Conservation (phyloP, 2,329 filamentous ascomycete genomes). For the Clarireedia hainanense region DNA sequence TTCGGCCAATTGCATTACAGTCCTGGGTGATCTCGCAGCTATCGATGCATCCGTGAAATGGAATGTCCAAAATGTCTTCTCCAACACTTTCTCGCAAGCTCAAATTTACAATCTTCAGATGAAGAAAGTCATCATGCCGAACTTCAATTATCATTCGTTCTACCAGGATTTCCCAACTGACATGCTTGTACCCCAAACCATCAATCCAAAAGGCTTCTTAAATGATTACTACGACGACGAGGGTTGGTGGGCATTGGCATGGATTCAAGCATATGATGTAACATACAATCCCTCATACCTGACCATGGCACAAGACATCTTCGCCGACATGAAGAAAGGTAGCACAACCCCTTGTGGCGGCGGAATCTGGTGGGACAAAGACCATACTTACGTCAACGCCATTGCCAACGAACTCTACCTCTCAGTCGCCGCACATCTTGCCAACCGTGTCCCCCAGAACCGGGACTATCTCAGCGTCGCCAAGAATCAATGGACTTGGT, state of each 20-base stretch:
- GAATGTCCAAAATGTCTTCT: slow-evolving; percentile 34
- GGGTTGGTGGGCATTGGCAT: slow-evolving; percentile 56
- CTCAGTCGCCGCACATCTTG: slow-evolving; percentile 44
- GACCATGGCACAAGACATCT: slow-evolving; percentile 43
- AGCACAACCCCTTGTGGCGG: slow-evolving; percentile 42
- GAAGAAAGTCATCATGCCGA: slow-evolving; percentile 18
- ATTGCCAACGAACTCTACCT: slow-evolving; percentile 53
- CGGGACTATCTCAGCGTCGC: slow-evolving; percentile 50
- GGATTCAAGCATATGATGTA: slow-evolving; percentile 49
- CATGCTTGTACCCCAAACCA: not conserved
- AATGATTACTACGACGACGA: slow-evolving; percentile 53
- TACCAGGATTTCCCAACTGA: not conserved
- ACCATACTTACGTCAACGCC: slow-evolving; percentile 45
- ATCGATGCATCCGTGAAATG: slow-evolving; percentile 29
- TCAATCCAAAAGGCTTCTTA: slow-evolving; percentile 35
- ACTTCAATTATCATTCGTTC: slow-evolving; percentile 19
- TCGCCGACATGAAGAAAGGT: slow-evolving; percentile 48
- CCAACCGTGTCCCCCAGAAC: slow-evolving; percentile 44
- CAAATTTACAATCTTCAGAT: slow-evolving; percentile 23
- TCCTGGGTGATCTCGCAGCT: slow-evolving; percentile 42
- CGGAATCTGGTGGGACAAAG: slow-evolving; percentile 47
- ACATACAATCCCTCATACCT: slow-evolving; percentile 45
- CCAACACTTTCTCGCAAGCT: slow-evolving; percentile 33
- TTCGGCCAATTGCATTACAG: slow-evolving; percentile 57
- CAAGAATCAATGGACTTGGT: slow-evolving; percentile 42